Evolutionary conservation across 192 early-diverging fungal genomes (phyloP).

Genomic region (Polychytrium aggregatum): DNA sequence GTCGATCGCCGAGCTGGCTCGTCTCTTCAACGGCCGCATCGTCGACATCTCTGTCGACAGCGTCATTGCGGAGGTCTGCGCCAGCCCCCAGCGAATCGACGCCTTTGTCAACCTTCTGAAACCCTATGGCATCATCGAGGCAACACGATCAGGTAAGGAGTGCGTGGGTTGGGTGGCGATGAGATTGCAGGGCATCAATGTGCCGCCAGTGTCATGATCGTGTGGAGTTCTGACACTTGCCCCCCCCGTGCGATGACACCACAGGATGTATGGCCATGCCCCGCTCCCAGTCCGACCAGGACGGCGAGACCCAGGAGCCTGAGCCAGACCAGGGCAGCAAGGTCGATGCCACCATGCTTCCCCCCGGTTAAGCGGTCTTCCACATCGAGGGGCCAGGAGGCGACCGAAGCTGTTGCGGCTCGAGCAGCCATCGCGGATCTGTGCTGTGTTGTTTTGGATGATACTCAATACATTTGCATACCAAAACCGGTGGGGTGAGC

Average conservation of each 20-base stretch:
- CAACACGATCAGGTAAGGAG: constrained; percentile 68
- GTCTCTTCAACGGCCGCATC: constrained; percentile 75
- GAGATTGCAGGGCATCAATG: not conserved
- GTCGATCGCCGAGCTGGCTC: constrained; percentile 68
- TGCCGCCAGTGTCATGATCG: not conserved
- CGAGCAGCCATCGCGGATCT: too few relatives aligned
- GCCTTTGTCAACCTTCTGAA: constrained; percentile 86
- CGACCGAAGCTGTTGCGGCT: too few relatives aligned
- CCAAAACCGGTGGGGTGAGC: too few relatives aligned
- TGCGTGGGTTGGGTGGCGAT: not conserved
- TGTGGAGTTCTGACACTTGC: not conserved
- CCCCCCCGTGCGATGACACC: not conserved
- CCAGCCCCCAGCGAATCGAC: constrained; percentile 79
- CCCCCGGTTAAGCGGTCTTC: constrained; percentile 63
- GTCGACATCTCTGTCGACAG: constrained; percentile 80
- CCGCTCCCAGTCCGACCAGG: constrained; percentile 51
- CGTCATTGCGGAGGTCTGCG: constrained; percentile 76
- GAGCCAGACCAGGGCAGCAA: constrained; percentile 44
- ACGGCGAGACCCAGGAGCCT: constrained; percentile 25
- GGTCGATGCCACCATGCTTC: constrained; percentile 86
- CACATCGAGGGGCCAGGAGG: too few relatives aligned
- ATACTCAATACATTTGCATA: too few relatives aligned
- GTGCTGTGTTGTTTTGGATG: too few relatives aligned
- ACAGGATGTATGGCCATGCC: constrained; percentile 93
- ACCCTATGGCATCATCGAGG: constrained; percentile 93